Conservation (phyloP, 1,284 basidiomycete genomes). For the Hemileia vastatrix region DNA sequence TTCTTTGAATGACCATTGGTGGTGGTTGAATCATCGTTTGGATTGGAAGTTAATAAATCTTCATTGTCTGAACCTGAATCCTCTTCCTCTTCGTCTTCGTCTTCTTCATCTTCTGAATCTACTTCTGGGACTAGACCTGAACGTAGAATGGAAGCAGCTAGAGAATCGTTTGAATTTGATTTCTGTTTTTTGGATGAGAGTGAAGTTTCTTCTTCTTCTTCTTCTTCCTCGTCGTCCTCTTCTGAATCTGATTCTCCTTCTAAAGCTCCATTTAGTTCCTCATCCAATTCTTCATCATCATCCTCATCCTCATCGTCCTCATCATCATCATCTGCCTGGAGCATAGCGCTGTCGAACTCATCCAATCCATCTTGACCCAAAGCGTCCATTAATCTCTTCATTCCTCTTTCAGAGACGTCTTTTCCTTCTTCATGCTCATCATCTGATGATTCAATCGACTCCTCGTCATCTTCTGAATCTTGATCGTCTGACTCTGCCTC, state of each 20-base stretch:
- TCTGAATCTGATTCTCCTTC: conserved; percentile 6
- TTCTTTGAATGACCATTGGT: neutral
- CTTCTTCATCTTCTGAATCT: conserved; percentile 29
- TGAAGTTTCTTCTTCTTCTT: conserved; percentile 21
- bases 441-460: conserved; percentile 27
- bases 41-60: conserved; percentile 10
- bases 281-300: too few relatives aligned
- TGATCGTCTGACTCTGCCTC: conserved; percentile 25
- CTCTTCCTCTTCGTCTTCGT: too few relatives aligned
- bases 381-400: conserved; percentile 37
- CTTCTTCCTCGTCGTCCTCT: conserved; percentile 24
- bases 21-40: conserved; percentile 3
- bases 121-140: conserved; percentile 32
- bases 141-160: conserved; percentile 38
- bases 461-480: conserved; percentile 22
- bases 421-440: conserved; percentile 32
- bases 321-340: too few relatives aligned
- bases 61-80: conserved; percentile 25
- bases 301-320: too few relatives aligned
- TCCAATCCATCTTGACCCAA: conserved; percentile 38
- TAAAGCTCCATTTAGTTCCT: neutral
- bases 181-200: conserved; percentile 6
- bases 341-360: conserved; percentile 35
- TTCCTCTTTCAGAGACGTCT: conserved; percentile 36
- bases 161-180: conserved; percentile 33